Evolutionary conservation across 1,139 yeast genomes (phyloP), one percentile per base, ranked within the genome.

Genomic region (Yamadazyma spencermartinsiae): DNA sequence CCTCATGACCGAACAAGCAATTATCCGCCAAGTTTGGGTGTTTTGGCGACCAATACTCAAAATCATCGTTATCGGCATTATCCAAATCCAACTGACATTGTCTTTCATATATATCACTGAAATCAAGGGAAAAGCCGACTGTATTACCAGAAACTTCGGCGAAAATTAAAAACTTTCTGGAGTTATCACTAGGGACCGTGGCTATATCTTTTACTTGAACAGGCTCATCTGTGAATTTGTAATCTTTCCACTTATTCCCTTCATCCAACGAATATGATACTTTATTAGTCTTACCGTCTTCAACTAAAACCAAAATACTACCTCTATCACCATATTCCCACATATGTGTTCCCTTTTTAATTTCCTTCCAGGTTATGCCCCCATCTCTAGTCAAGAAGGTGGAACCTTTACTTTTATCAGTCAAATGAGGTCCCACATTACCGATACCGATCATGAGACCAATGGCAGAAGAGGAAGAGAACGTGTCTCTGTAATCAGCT

Each of bases 311-410:
- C 42, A 92, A 65, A 31, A 94, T 75, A 1, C 96, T 81, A 6
- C 99, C 98, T 49, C 89, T 84, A 58, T 94, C 98, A 43, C 98
- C 98, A 60, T 73, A 92, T 59, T 90, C 98, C 98, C 98, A 94
- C 79, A 85, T 85, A 53, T 76, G 76, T 0, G 79, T 75, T 1
- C 95, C 95, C 45, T 83, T 77, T 38, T 65, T 73, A 19, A 89
- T 66, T 60, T 88, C 95, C 40, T 61, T 78, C 98, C 98, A 92
- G 2, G 90, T 75, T 3, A 81, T 63, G 33, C 99, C 99, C 2
- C 95, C 98, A 63, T 94, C 97, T 4, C 73, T 68, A 11, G 96
- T 82, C 45, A 92, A 63, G 50, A 79, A 92, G 0, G 96, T 86
- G 2, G 86, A 68, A 1, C 83, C 74, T 24, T 80, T 75, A 8